Evolutionary conservation across 2,329 filamentous ascomycete genomes (phyloP), one percentile per base, ranked within the genome.

Genomic region (Lachnellula occidentalis): DNA sequence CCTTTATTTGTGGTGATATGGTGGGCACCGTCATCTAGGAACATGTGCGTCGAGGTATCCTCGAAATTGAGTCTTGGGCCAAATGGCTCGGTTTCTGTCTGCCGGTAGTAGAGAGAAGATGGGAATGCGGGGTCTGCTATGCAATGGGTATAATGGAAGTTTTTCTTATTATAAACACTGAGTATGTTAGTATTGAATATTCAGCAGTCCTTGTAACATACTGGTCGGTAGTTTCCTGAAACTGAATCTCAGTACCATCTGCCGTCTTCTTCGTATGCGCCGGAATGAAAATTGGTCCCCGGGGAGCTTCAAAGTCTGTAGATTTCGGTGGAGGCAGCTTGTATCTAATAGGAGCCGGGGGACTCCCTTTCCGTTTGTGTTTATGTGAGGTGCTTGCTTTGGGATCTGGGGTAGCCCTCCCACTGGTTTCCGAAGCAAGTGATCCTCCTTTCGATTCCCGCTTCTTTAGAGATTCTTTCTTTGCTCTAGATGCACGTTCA

Each of bases 1-100:
- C 94, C 92, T 71, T 95, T 95, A 62, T 92, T 86, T 14, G 94
- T 95, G 0, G 89, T 95, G 51, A 96, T 83, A 48, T 90, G 84
- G 19, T 80, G 82, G 7, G 86, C 91, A 37, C 82, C 79, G 58
- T 82, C 81, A 66, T 91, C 87, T 67, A 96, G 90, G 67, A 87
- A 88, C 69, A 96, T 88, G 68, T 89, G 88, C 9, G 86, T 84
- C 34, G 92, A 89, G 34, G 88, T 87, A 72, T 99, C 94, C 69
- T 97, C 92, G 67, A 94, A 95, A 73, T 88, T 95, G 70, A 99
- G 86, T 53, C 91, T 86, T 4, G 94, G 81, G 34, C 86, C 83
- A 66, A 89, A 92, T 0, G 95, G 94, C 56, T 85, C 84, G 5
- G 89, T 83, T 67, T 97, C 94, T 43, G 90, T 94, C 62, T 90